Percentiles rank a stretch among this genome's conserved stretches.
Conservation (phyloP, 139 green algal species). For the Desmodesmus armatus region DNA sequence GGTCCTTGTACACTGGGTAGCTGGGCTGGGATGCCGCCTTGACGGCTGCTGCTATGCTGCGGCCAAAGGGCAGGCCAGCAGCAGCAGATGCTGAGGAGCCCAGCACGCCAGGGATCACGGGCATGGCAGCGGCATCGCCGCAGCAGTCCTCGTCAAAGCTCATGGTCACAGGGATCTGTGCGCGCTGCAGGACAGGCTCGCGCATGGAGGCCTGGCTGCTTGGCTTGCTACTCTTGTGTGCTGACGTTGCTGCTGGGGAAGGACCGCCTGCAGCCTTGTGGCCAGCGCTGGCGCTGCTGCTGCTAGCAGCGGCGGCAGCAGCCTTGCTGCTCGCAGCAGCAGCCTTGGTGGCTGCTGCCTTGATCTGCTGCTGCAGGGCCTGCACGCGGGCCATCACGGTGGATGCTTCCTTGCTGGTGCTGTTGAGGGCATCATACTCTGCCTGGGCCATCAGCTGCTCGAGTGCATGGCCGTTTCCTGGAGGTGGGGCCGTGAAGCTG, state of each 20-base stretch:
- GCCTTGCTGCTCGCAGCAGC: background rate
- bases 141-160: background rate
- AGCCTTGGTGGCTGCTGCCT: slow-evolving; percentile 3
- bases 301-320: background rate
- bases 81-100: background rate
- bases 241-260: background rate
- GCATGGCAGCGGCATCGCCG: slow-evolving; percentile 19
- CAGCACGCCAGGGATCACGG: background rate
- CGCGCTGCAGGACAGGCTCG: too few relatives aligned
- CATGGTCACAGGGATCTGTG: too few relatives aligned
- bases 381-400: slow-evolving; percentile 22
- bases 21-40: background rate
- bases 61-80: background rate
- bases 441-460: slow-evolving; percentile 36
- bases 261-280: background rate
- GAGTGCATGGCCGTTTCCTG: background rate
- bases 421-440: slow-evolving; percentile 10
- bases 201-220: background rate
- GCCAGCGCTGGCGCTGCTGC: background rate
- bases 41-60: background rate
- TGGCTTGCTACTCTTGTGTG: background rate
- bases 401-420: background rate
- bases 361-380: slow-evolving; percentile 32
- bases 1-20: slow-evolving; percentile 44
- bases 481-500: slow-evolving; percentile 25